These are phyloP conservation scores for Fusarium transvaalense DNA, from an alignment of 2,329 filamentous ascomycete species.

Conservation along the genomic window DNA sequence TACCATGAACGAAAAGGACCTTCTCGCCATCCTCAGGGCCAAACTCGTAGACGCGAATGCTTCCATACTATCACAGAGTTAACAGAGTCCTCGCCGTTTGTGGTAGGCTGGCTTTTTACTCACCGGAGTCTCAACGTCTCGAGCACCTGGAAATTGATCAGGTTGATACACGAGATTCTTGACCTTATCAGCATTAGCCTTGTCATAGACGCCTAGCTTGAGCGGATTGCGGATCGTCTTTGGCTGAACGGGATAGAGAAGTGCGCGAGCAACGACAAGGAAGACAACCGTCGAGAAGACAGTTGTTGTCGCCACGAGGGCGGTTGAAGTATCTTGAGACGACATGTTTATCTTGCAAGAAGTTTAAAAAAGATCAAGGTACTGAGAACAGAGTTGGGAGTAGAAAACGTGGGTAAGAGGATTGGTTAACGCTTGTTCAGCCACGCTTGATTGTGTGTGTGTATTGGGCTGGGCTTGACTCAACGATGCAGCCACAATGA, in stretches of 20 bases:
- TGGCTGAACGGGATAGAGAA: constrained; percentile 57
- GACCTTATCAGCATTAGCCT: constrained; percentile 55
- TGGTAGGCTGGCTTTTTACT: constrained; percentile 29
- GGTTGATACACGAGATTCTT: constrained; percentile 68
- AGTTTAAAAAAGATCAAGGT: not conserved
- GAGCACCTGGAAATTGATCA: constrained; percentile 76
- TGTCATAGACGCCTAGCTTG: constrained; percentile 53
- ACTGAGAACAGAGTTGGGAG: constrained; percentile 3
- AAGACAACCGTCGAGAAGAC: constrained; percentile 58
- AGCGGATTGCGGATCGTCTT: constrained; percentile 61
- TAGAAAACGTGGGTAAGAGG: constrained; percentile 3
- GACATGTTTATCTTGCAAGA: constrained; percentile 16
- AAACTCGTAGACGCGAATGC: constrained; percentile 84
- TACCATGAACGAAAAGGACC: constrained; percentile 84
- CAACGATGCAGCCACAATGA: constrained; percentile 19
- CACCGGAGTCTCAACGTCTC: constrained; percentile 78
- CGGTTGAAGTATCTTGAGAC: constrained; percentile 39
- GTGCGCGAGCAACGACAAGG: constrained; percentile 51
- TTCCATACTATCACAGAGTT: constrained; percentile 68
- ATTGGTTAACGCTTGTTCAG: constrained; percentile 24
- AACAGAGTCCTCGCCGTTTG: constrained; percentile 10
- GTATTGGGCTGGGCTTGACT: not conserved
- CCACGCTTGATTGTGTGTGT: constrained; percentile 17
- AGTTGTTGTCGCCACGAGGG: constrained; percentile 56
- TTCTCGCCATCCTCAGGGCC: constrained; percentile 79